Evolutionary conservation across 1,139 yeast species (phyloP), one percentile per base, ranked within the genome.

Genomic region (Candida sp.): DNA sequence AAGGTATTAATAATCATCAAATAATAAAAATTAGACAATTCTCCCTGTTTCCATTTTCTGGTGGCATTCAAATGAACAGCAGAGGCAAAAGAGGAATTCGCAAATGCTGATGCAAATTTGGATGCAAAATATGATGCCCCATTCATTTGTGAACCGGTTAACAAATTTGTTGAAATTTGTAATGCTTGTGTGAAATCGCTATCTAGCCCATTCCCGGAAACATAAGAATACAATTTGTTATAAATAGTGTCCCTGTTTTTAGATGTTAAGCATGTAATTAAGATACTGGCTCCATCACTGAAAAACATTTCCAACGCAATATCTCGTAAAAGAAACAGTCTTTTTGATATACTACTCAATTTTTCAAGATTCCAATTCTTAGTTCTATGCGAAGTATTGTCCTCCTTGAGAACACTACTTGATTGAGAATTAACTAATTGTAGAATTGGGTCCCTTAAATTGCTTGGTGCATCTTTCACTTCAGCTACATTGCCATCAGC

Each of bases 281-380:
- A 62, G 33, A 82, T 71, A 50, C 87, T 82, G 3, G 83, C 78
- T 0, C 95, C 95, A 59, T 84, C 83, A 27, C 75, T 74, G 59
- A 87, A 86, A 51, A 87, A 82, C 58, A 87, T 64, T 55, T 88
- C 97, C 36, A 87, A 57, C 0, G 91, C 96, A 42, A 84, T 86
- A 59, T 87, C 95, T 44, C 96, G 65, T 21, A 87, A 68, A 22
- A 88, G 60, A 54, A 87, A 88, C 38, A 85, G 89, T 40, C 95
- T 66, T 52, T 84, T 86, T 4, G 88, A 81, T 22, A 84, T 77
- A 7, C 85, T 79, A 3, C 81, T 76, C 32, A 88, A 59, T 38
- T 75, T 77, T 5, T 70, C 69, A 29, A 83, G 57, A 29, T 77
- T 73, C 89, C 90, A 84, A 23, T 69, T 65, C 48, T 73, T 73